Base-by-base conservation (phyloP, 345 rosid genomes). In the Moricandia arvensis region DNA sequence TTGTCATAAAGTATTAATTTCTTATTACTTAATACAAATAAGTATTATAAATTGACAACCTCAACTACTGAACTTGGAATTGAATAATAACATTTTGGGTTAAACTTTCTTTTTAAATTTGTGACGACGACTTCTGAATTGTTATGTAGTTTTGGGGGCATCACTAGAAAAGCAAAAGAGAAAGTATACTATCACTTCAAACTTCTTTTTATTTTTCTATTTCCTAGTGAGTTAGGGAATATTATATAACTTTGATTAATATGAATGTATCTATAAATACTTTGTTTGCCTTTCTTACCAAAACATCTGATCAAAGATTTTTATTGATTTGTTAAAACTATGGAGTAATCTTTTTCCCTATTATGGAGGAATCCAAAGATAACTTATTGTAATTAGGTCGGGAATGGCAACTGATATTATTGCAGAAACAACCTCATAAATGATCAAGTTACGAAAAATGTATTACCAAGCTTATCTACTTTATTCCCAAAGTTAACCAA, bases 291-390 rank as follows among this genome's bases (percentile, higher is more conserved):
- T 66, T 66, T 66, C 66, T 31, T 66, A 59, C 78, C 72, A 66
- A 66, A 21, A n/a, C 51, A 31, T 41, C 34, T 58, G 26, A 73
- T 54, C 59, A 37, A 15, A 73, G 30, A 38, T 17, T 7, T 43
- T 37, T 41, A 26, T 29, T 65, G 33, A 57, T 55, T 74, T 57
- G 47, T 41, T 65, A 38, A 65, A 51, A 57, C 13, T 16, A 38
- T 16, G 21, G 65, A 18, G 65, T 58, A 65, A 54, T 64, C 10
- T 2, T 61, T 34, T 73, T 73, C 31, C 34, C 15, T 63, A 11
- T 38, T 38, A 55, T 38, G 59, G 71, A 64, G 59, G 72, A 59
- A 75, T 75, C 72, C 67, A 59, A 75, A 75, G 61, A 66, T 66
- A 59, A 66, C 8, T n/a, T 66, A 66, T 43, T 75, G 47, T 45